These are phyloP conservation scores for Mycena maculata DNA, from an alignment of 768 basidiomycete genomes.

Conservation along the genomic window DNA sequence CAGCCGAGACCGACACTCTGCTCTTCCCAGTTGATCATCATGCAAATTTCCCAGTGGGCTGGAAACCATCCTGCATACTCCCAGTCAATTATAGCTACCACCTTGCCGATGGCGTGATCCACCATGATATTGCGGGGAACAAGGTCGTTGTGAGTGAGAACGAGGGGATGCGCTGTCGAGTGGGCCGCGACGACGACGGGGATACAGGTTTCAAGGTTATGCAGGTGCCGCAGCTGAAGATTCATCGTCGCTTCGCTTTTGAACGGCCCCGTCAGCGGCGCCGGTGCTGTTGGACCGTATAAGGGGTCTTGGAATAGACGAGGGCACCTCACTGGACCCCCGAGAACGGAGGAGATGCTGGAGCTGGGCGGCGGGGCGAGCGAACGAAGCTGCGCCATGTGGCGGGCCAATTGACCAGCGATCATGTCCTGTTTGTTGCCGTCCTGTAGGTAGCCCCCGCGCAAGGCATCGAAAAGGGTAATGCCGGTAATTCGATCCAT, in stretches of 20 bases:
- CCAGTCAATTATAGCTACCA: constrained; percentile 45
- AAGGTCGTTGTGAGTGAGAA: constrained; percentile 42
- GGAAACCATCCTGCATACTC: constrained; percentile 42
- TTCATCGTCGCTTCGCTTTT: constrained; percentile 11
- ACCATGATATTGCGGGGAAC: constrained; percentile 40
- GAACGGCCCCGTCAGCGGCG: constrained; percentile 17
- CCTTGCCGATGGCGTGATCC: constrained; percentile 30
- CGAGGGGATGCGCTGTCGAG: constrained; percentile 19
- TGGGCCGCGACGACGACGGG: constrained; percentile 6
- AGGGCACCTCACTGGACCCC: constrained; percentile 18
- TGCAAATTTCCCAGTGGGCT: constrained; percentile 38
- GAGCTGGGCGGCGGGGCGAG: constrained; percentile 16
- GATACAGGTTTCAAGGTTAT: constrained; percentile 3
- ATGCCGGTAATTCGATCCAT: constrained; percentile 26
- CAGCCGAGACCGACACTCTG: constrained; percentile 13
- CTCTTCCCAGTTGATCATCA: constrained; percentile 14
- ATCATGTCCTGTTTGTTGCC: constrained; percentile 10
- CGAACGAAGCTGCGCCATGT: constrained; percentile 18
- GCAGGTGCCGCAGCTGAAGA: constrained; percentile 18
- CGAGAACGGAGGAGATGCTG: constrained; percentile 17
- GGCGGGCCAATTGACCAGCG: constrained; percentile 12
- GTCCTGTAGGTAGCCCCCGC: constrained; percentile 13
- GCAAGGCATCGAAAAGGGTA: constrained; percentile 16
- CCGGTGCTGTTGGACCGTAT: constrained; percentile 10
- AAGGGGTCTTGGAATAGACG: constrained; percentile 16